Evolutionary conservation across 202 grass and related monocot species (phyloP), one percentile per base, ranked within the genome.

Genomic region (Sporobolus alterniflorus): DNA sequence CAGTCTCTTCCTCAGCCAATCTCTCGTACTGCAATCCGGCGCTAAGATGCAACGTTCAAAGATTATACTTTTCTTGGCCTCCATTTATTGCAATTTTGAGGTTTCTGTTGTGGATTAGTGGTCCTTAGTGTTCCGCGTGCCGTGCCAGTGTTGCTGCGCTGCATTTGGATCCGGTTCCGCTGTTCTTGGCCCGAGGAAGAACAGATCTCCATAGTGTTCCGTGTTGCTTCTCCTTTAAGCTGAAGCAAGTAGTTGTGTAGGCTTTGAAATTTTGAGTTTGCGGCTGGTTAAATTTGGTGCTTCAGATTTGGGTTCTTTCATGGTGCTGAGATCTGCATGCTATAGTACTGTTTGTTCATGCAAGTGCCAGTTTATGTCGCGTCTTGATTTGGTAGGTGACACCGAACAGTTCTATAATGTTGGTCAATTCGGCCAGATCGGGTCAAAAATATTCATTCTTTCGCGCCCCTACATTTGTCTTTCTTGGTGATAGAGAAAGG

Each of bases 401-500:
- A 87, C 17, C 56, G 82, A 56, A 22, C 64, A 71, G 74, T 83
- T 83, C 52, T 79, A 86, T 79, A 83, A 69, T 90, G 84, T 60
- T 2, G 69, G 89, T 81, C 84, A 87, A 84, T 87, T 84, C 54
- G 32, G 64, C 64, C 73, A 87, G 80, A 87, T 87, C 84, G 36
- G 55, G 54, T 51, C 52, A 55, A 29, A 39, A 63, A 46, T 69
- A 63, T 68, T 43, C n/a, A 69, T 43, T 5, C 15, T 20, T 49
- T 72, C 18, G 16, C n/a, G 32, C 36, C 15, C 26, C 34, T 59
- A 36, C 54, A 18, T 49, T 67, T 84, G 64, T 84, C 84, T 80
- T 30, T 64, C 84, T 48, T 80, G 75, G 69, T 66, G 75, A 90
- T 55, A 83, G 74, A n/a, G 69, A 83, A 83, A 87, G 28, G 44